These are phyloP conservation scores for Clitopilus hobsonii DNA, from an alignment of 768 basidiomycete species.

Conservation along the genomic window DNA sequence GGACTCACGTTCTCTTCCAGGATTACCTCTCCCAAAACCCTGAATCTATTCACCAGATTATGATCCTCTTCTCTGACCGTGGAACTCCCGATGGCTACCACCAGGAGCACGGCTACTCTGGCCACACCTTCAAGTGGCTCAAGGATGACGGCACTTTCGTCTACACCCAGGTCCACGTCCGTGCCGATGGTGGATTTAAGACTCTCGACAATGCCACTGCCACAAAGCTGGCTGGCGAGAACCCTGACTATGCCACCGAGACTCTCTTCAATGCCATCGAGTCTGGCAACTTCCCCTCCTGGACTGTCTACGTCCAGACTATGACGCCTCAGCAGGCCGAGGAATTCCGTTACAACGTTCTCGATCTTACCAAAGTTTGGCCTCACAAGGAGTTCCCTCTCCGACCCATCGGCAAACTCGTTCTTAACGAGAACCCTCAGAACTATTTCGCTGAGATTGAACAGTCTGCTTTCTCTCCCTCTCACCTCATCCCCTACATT, in stretches of 20 bases:
- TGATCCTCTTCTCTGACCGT: slow-evolving; percentile 94
- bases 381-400: slow-evolving; percentile 87
- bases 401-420: slow-evolving; percentile 81
- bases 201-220: slow-evolving; percentile 71
- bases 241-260: slow-evolving; percentile 84
- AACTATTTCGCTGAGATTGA: slow-evolving; percentile 97
- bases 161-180: slow-evolving; percentile 85
- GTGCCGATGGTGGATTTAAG: slow-evolving; percentile 78
- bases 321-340: slow-evolving; percentile 93
- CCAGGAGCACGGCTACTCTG: slow-evolving; percentile 87
- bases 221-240: slow-evolving; percentile 58
- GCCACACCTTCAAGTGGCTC: slow-evolving; percentile 87
- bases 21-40: slow-evolving; percentile 88
- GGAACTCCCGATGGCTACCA: slow-evolving; percentile 90
- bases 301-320: slow-evolving; percentile 90
- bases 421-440: slow-evolving; percentile 70
- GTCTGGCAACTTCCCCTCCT: slow-evolving; percentile 72
- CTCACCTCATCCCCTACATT: slow-evolving; percentile 82
- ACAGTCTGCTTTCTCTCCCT: slow-evolving; percentile 87
- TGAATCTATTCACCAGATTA: slow-evolving; percentile 83
- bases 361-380: slow-evolving; percentile 91
- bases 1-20: slow-evolving; percentile 31
- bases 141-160: slow-evolving; percentile 80
- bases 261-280: slow-evolving; percentile 81
- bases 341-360: slow-evolving; percentile 83